Percentiles rank a stretch among this genome's conserved stretches.
Conservation (phyloP, 2,329 filamentous ascomycete species). For the Escovopsis sp. region DNA sequence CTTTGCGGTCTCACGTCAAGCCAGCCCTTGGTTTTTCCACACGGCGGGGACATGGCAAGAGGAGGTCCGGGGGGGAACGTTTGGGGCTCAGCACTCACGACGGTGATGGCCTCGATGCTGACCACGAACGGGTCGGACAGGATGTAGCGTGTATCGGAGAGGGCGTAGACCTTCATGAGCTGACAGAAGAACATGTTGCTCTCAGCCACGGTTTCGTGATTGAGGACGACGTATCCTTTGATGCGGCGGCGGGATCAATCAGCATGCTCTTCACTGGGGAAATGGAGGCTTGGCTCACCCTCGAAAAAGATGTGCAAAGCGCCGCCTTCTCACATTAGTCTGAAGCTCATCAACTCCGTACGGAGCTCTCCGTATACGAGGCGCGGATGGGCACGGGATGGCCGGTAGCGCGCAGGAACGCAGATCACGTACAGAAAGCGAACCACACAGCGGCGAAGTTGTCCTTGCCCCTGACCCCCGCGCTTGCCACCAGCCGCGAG, state of each 20-base stretch:
- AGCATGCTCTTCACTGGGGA: not conserved
- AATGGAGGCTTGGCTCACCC: constrained; percentile 26
- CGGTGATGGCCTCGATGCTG: constrained; percentile 75
- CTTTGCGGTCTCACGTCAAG: too few species aligned
- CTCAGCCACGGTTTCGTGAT: constrained; percentile 50
- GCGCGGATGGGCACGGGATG: too few species aligned
- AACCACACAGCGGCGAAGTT: constrained; percentile 38
- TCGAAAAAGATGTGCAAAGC: constrained; percentile 72
- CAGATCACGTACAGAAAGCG: constrained; percentile 31
- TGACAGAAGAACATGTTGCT: constrained; percentile 65
- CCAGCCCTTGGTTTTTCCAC: too few species aligned
- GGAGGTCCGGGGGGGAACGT: not conserved
- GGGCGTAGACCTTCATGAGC: constrained; percentile 84
- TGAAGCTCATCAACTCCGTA: too few species aligned
- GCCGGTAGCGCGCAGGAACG: not conserved
- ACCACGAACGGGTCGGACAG: constrained; percentile 70
- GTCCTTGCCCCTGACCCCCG: constrained; percentile 18
- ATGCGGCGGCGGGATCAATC: not conserved
- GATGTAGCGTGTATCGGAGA: constrained; percentile 77
- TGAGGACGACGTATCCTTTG: constrained; percentile 58
- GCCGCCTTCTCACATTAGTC: constrained; percentile 29
- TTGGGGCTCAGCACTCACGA: constrained; percentile 34
- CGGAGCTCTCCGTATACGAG: too few species aligned
- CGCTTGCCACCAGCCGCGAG: constrained; percentile 9
- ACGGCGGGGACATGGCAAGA: not conserved